A percentile compares a stretch with the other conserved stretches of the same genome.
Evolutionary conservation across 805 yeast genomes (phyloP).

Genomic region (Wickerhamiella slavikovae): DNA sequence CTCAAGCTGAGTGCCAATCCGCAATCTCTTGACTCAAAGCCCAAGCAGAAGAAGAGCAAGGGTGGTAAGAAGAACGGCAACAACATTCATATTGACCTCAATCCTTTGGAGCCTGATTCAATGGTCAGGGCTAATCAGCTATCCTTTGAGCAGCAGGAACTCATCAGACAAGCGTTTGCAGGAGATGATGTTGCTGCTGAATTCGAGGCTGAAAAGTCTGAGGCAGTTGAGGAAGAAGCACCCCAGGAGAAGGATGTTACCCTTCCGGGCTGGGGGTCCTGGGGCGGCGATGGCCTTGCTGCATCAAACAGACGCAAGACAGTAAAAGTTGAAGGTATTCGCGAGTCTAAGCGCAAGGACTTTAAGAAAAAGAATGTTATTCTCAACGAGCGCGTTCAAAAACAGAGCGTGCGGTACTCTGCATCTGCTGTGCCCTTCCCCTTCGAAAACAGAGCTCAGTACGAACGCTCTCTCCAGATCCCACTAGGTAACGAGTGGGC

Average conservation of each 20-base stretch:
- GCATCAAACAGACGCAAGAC: slow-evolving; percentile 41
- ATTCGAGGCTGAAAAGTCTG: slow-evolving; percentile 57
- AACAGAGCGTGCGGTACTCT: slow-evolving; percentile 68
- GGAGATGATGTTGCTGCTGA: slow-evolving; percentile 85
- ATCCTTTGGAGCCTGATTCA: slow-evolving; percentile 8
- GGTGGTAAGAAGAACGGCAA: slow-evolving; percentile 8
- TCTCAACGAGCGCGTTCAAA: slow-evolving; percentile 69
- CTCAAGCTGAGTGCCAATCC: slow-evolving; percentile 15
- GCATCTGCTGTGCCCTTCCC: slow-evolving; percentile 90
- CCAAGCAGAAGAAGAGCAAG: slow-evolving; percentile 12
- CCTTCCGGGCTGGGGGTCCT: slow-evolving; percentile 94
- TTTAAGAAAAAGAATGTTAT: slow-evolving; percentile 61
- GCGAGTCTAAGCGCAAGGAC: slow-evolving; percentile 56
- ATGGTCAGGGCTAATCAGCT: slow-evolving; percentile 13
- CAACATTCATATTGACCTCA: slow-evolving; percentile 7
- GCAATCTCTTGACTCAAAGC: too few species aligned
- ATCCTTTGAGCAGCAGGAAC: slow-evolving; percentile 24
- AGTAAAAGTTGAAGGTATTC: slow-evolving; percentile 62
- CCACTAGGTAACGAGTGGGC: slow-evolving; percentile 98
- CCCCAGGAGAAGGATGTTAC: slow-evolving; percentile 74
- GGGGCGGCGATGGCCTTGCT: slow-evolving; percentile 56
- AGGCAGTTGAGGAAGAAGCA: slow-evolving; percentile 51
- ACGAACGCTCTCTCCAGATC: slow-evolving; percentile 81
- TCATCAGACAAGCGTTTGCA: slow-evolving; percentile 84
- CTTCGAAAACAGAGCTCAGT: slow-evolving; percentile 80